Percentiles rank a stretch among this genome's conserved stretches.
phyloP scores from a whole-genome alignment of 805 yeast species.

The Candida andamanensis region DNA sequence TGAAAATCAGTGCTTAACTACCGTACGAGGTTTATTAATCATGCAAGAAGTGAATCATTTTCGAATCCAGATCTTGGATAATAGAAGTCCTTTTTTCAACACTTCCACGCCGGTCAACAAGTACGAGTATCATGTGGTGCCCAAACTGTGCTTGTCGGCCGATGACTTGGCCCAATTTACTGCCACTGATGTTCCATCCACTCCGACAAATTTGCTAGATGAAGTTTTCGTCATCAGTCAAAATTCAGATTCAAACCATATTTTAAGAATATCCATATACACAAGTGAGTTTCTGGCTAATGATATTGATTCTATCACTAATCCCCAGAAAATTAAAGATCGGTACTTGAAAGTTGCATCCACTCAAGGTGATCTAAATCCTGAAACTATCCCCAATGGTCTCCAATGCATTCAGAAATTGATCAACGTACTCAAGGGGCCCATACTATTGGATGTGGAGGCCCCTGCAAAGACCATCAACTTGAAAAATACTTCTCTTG shows the following conservation, averaged over 20 bases:
- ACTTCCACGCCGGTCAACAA: conserved; percentile 17
- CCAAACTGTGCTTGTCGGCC: conserved; percentile 17
- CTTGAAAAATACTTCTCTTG: conserved; percentile 45
- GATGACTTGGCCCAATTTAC: conserved; percentile 23
- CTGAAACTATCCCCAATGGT: conserved; percentile 44
- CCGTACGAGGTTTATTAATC: conserved; percentile 29
- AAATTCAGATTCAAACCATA: conserved; percentile 18
- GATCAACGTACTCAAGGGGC: conserved; percentile 62
- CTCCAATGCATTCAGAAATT: conserved; percentile 57
- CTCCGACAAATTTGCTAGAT: conserved; percentile 17
- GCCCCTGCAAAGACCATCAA: conserved; percentile 53
- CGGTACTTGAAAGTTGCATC: conserved; percentile 42
- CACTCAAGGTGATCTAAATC: conserved; percentile 23
- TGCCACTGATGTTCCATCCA: conserved; percentile 5
- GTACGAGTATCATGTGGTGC: conserved; percentile 32
- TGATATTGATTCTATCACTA: conserved; percentile 43
- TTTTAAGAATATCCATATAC: conserved; percentile 49
- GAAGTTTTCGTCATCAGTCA: conserved; percentile 29
- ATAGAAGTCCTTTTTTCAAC: conserved; percentile 14
- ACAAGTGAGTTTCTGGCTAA: conserved; percentile 35
- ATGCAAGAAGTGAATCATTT: conserved; percentile 23
- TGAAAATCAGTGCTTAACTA: conserved; percentile 16
- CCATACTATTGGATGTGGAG: conserved; percentile 42
- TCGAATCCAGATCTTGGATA: conserved; percentile 23
- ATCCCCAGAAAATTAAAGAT: conserved; percentile 43